Evolutionary conservation across 2,329 filamentous ascomycete genomes (phyloP), one percentile per base, ranked within the genome.

Genomic region (Aurifilum marmelostoma): DNA sequence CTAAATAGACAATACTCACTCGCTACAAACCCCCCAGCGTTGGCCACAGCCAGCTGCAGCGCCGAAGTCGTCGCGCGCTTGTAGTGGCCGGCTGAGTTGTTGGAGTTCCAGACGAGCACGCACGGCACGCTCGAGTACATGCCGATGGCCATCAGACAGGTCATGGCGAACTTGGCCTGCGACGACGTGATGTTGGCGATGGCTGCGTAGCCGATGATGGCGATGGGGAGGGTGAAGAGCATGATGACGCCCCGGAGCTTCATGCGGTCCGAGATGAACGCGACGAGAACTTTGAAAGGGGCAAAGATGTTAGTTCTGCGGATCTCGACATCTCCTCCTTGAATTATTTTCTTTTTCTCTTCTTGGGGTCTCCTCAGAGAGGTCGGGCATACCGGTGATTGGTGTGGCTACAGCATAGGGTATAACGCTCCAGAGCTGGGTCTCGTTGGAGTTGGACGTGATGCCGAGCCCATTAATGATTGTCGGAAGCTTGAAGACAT

Each of bases 11-110:
- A 47, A 71, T 73, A 75, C 81, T 73, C 73, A 83, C 84, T 87
- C 0, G 89, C 86, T 2, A 91, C 88, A 72, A 91, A 90, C 0
- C 89, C 89, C 60, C 89, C 89, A 9, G 84, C 86, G 72, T 92
- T 92, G 0, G 89, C 89, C 72, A 91, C 87, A 1, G 86, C 86
- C 34, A 92, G 80, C 76, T 92, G 89, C 73, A 91, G 74, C 0
- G 86, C 90, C 1, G 86, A 87, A 0, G 89, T 89, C 0, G 89
- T 91, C 0, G 90, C 89, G 18, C 90, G 81, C 76, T 92, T 92
- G 75, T 91, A 92, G 75, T 92, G 89, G 0, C 87, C 88, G 0
- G 89, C 88, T 0, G 85, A 88, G 75, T 91, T 91, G 75, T 91
- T 91, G 2, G 87, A 86, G 71, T 89, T 86, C 89, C 89, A 91